Conservation (phyloP, 2,329 filamentous ascomycete species). For the Sporothrix phasma region DNA sequence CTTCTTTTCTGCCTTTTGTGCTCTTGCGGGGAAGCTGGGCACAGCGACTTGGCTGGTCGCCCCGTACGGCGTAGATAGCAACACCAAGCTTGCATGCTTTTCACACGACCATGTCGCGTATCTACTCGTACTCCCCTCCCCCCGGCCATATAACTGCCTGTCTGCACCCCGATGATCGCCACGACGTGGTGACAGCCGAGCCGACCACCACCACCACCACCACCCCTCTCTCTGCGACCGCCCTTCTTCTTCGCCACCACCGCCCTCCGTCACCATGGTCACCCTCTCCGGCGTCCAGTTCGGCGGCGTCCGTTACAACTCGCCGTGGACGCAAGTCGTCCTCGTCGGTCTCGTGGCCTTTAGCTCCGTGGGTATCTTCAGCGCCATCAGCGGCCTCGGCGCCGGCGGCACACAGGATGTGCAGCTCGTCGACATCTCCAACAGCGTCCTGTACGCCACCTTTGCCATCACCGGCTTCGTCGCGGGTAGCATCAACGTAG, state of each 20-base stretch:
- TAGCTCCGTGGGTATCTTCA: slow-evolving; percentile 3
- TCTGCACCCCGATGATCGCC: neutral
- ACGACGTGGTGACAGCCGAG: no score
- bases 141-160: neutral
- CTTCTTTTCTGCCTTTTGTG: no score
- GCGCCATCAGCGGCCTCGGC: neutral
- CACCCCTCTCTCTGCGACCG: no score
- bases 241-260: no score
- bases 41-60: neutral
- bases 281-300: neutral
- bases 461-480: neutral
- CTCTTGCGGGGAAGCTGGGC: neutral
- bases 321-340: neutral
- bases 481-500: neutral
- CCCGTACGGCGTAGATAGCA: neutral
- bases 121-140: no score
- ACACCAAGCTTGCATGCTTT: neutral
- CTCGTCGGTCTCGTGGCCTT: neutral
- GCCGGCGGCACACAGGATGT: neutral
- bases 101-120: no score
- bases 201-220: neutral
- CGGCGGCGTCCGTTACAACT: neutral
- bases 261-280: neutral
- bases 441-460: neutral
- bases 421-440: neutral